phyloP scores from a whole-genome alignment of 2,329 filamentous ascomycete species.

The Pseudocercospora pini-densiflorae region DNA sequence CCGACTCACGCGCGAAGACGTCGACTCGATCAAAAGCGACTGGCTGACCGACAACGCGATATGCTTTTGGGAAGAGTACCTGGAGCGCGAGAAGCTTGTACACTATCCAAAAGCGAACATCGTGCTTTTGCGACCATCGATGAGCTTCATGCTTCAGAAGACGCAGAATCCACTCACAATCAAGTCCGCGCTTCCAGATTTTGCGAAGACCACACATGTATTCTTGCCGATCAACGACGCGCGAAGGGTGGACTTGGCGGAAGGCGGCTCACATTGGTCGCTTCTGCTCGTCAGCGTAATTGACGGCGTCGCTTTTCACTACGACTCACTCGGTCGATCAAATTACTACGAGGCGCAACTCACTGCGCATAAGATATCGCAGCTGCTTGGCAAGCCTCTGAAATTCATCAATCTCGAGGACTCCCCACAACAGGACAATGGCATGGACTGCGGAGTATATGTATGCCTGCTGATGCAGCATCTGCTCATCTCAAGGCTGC shows the following conservation, averaged over 20 bases:
- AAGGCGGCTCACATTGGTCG: conserved; percentile 94
- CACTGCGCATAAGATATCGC: conserved; percentile 70
- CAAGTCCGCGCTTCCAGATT: conserved; percentile 76
- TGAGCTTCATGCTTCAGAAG: conserved; percentile 90
- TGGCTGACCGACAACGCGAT: conserved; percentile 99
- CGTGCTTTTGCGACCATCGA: conserved; percentile 85
- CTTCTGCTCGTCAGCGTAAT: conserved; percentile 85
- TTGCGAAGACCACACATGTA: conserved; percentile 81
- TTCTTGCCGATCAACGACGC: conserved; percentile 97
- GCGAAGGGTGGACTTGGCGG: conserved; percentile 73
- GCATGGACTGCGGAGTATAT: conserved; percentile 92
- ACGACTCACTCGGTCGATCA: conserved; percentile 79
- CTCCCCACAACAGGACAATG: conserved; percentile 88
- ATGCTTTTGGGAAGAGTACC: conserved; percentile 96
- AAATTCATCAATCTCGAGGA: conserved; percentile 83
- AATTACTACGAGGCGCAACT: conserved; percentile 76
- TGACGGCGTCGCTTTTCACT: conserved; percentile 93
- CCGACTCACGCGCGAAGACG: conserved; percentile 83
- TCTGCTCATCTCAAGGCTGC: conserved; percentile 80
- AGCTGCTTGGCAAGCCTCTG: conserved; percentile 68
- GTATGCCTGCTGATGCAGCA: conserved; percentile 96
- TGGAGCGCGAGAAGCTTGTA: conserved; percentile 85
- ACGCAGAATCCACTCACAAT: conserved; percentile 62
- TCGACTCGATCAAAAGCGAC: conserved; percentile 85
- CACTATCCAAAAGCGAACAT: conserved; percentile 84